A percentile compares a stretch with the other conserved stretches of the same genome.
phyloP scores from a whole-genome alignment of 495 filamentous ascomycete genomes.

The Sabuloglossum arenarium region DNA sequence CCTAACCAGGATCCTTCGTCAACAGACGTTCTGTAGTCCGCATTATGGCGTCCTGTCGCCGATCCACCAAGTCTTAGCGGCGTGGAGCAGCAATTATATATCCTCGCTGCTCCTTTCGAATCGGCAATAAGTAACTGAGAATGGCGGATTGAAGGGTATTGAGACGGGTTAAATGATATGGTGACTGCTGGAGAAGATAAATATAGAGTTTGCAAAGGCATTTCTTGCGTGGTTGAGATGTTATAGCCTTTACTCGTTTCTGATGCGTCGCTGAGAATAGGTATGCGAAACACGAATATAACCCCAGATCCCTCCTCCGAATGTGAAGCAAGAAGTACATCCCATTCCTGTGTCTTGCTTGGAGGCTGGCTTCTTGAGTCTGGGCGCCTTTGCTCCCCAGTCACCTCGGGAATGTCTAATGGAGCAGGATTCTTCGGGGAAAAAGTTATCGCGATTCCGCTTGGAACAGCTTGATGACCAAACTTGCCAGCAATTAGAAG shows the following conservation, averaged over 20 bases:
- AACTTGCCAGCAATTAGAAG: conserved; percentile 26
- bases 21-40: conserved; percentile 22
- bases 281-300: conserved; percentile 32
- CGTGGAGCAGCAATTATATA: conserved; percentile 27
- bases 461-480: conserved; percentile 38
- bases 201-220: conserved; percentile 40
- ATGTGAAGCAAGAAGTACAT: conserved; percentile 36
- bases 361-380: conserved; percentile 7
- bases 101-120: conserved; percentile 42
- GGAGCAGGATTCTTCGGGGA: conserved; percentile 23
- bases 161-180: conserved; percentile 53
- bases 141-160: conserved; percentile 34
- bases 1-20: conserved; percentile 41
- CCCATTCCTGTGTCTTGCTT: conserved; percentile 21
- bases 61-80: not conserved
- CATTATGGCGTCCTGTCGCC: not conserved
- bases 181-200: conserved; percentile 41
- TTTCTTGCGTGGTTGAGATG: conserved; percentile 22
- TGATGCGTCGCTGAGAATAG: conserved; percentile 17
- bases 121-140: conserved; percentile 46
- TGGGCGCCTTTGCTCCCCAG: conserved; percentile 7
- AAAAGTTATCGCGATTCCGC: conserved; percentile 46
- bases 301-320: conserved; percentile 46
- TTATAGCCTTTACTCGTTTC: conserved; percentile 12
- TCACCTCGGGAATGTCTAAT: conserved; percentile 3